phyloP scores from a whole-genome alignment of 768 basidiomycete genomes.

The Boletus insuetus region DNA sequence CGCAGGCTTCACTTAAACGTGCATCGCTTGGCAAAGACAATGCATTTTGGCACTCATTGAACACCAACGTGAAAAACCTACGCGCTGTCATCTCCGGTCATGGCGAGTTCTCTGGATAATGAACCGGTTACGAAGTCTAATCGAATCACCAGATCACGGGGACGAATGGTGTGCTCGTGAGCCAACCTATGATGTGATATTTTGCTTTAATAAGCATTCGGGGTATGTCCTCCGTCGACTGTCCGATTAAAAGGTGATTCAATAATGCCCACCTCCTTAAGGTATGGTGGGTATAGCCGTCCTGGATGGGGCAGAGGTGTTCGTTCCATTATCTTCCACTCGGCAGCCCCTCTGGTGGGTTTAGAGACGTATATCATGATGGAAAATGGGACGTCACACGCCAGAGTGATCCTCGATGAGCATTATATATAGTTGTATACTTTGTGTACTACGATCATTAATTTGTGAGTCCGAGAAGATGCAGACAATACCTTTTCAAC shows the following conservation, averaged over 20 bases:
- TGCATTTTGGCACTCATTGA: constrained; percentile 63
- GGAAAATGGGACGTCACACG: constrained; percentile 56
- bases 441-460: no score
- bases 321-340: constrained; percentile 58
- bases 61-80: constrained; percentile 57
- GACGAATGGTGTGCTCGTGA: constrained; percentile 79
- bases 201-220: constrained; percentile 77
- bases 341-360: constrained; percentile 41
- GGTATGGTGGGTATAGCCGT: constrained; percentile 61
- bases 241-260: background rate
- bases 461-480: no score
- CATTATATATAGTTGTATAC: constrained; percentile 28
- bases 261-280: constrained; percentile 19
- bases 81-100: constrained; percentile 71
- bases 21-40: constrained; percentile 45
- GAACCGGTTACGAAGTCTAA: background rate
- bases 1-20: constrained; percentile 49
- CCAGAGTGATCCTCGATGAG: constrained; percentile 48
- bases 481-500: no score
- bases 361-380: constrained; percentile 66
- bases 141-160: constrained; percentile 55
- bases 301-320: constrained; percentile 63
- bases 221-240: constrained; percentile 40
- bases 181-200: constrained; percentile 56
- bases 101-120: constrained; percentile 37